phyloP scores from a whole-genome alignment of 208 protist genomes.

The Leishmania aethiopica region DNA sequence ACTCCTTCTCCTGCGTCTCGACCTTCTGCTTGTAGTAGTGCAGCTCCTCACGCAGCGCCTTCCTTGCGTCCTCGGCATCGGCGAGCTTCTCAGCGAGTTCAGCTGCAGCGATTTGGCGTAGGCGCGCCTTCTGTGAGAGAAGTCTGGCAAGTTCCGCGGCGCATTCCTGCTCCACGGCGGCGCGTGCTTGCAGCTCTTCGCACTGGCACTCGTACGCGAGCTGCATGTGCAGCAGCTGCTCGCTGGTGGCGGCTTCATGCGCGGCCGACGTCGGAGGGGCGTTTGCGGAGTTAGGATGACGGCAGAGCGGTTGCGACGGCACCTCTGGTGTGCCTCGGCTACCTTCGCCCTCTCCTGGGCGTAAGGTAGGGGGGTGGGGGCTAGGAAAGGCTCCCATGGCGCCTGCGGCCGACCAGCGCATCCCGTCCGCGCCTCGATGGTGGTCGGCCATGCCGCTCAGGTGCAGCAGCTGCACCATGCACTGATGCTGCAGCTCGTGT shows the following conservation, averaged over 20 bases:
- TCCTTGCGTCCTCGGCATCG: slow-evolving; percentile 25
- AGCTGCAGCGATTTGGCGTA: slow-evolving; percentile 16
- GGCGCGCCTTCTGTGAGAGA: slow-evolving; percentile 5
- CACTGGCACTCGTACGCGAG: slow-evolving; percentile 36
- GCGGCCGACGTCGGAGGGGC: not conserved
- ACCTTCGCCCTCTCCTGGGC: not conserved
- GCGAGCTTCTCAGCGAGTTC: slow-evolving; percentile 17
- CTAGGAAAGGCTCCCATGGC: not conserved
- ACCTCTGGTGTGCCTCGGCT: not conserved
- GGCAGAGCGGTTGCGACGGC: not conserved
- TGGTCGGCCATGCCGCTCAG: slow-evolving; percentile 16
- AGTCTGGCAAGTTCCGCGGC: slow-evolving; percentile 18
- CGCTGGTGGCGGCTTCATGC: slow-evolving; percentile 1
- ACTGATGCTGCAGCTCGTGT: slow-evolving; percentile 38
- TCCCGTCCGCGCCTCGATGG: not conserved
- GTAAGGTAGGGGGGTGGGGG: not conserved
- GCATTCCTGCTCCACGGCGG: slow-evolving; percentile 37
- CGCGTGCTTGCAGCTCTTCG: slow-evolving; percentile 37
- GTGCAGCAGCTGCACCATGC: slow-evolving; percentile 20
- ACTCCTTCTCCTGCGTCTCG: slow-evolving; percentile 25
- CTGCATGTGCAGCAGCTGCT: slow-evolving; percentile 13
- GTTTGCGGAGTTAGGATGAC: not conserved
- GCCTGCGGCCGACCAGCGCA: slow-evolving; percentile 1
- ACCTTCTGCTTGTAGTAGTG: slow-evolving; percentile 30
- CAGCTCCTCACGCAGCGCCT: slow-evolving; percentile 30